Percentiles rank a stretch among this genome's conserved stretches.
Evolutionary conservation across 495 filamentous ascomycete genomes (phyloP).

Genomic region (Corynascus novoguineensis): DNA sequence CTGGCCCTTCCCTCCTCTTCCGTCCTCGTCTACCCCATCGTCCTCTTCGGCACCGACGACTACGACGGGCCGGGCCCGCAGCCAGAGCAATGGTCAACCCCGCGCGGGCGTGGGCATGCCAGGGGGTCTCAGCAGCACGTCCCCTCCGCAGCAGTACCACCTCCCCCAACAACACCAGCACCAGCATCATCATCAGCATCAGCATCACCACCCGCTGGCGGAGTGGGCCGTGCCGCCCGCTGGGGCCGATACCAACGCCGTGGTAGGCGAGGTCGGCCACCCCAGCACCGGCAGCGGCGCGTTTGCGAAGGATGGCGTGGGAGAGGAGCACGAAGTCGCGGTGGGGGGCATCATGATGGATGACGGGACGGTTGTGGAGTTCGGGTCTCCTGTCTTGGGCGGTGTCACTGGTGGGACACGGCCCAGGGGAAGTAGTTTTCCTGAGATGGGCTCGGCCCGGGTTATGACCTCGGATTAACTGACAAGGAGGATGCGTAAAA

Average conservation of each 20-base stretch:
- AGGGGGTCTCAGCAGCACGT: too few species aligned
- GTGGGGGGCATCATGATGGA: conserved; percentile 24
- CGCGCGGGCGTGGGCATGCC: too few species aligned
- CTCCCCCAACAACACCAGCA: neutral
- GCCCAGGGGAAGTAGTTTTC: neutral
- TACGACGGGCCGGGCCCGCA: neutral
- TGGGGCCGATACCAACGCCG: neutral
- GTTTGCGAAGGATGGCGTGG: conserved; percentile 30
- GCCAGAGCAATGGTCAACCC: too few species aligned
- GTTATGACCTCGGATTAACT: neutral
- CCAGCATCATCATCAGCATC: neutral
- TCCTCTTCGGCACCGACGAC: neutral
- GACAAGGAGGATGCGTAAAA: neutral
- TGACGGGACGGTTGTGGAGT: conserved; percentile 30
- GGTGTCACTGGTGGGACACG: neutral
- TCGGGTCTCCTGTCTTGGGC: conserved; percentile 17
- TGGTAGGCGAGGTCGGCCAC: conserved; percentile 12
- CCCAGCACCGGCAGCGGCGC: conserved; percentile 24
- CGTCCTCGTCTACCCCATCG: neutral
- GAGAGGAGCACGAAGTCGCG: too few species aligned
- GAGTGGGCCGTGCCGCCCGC: neutral
- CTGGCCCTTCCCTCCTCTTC: neutral
- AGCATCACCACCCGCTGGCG: conserved; percentile 5
- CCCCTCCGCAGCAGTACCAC: too few species aligned
- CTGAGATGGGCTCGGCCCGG: neutral